Evolutionary conservation across 352 stramenopile species (phyloP), one percentile per base, ranked within the genome.

Genomic region (Chrysophaeum taylorii): DNA sequence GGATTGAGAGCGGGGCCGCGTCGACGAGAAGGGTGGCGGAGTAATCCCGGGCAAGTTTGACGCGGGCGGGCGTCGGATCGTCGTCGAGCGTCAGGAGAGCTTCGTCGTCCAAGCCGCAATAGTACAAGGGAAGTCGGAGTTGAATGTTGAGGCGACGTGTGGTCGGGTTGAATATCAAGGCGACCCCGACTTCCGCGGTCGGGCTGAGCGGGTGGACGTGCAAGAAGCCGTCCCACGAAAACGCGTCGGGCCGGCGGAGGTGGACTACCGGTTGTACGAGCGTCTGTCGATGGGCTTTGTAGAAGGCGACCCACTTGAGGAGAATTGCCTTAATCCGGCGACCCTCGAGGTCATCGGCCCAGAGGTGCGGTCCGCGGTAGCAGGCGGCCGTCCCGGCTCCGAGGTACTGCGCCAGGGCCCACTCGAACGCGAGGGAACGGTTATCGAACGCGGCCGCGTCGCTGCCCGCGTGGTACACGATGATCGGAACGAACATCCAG

Each of bases 101-200:
- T n/a, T n/a, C n/a, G n/a, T n/a, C n/a, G n/a, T n/a, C n/a, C n/a
- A n/a, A n/a, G n/a, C n/a, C n/a, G n/a, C n/a, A n/a, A n/a, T n/a
- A n/a, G n/a, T n/a, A n/a, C n/a, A n/a, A n/a, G n/a, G n/a, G n/a
- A n/a, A n/a, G n/a, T n/a, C n/a, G n/a, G n/a, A n/a, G n/a, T n/a
- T n/a, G n/a, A n/a, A n/a, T n/a, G n/a, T n/a, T n/a, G n/a, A n/a
- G n/a, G n/a, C n/a, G n/a, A n/a, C n/a, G n/a, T n/a, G n/a, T n/a
- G n/a, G n/a, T n/a, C n/a, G n/a, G n/a, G n/a, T n/a, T n/a, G 60
- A 63, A 63, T 12, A 63, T 63, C 53, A 63, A 18, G 12, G 53
- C 53, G 12, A 63, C 12, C 31, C 12, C 53, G 53, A 63, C 53
- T 42, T 42, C 53, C 12, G 12, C 53, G 12, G 53, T 18, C 53